phyloP scores from a whole-genome alignment of 75 land plant species.

The Sequoia sempervirens region DNA sequence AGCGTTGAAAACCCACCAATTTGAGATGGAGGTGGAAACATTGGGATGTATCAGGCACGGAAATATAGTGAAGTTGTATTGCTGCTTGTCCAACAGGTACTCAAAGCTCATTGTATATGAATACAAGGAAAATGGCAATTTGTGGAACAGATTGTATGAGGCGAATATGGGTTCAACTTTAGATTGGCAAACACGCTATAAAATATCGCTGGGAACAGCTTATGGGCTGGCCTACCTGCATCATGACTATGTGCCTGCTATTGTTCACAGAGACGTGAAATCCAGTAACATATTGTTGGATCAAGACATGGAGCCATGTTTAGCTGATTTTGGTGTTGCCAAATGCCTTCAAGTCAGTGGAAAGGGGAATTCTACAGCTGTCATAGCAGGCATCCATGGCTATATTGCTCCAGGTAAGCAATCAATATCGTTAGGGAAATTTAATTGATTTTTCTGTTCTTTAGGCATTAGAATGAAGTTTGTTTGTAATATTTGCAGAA shows the following conservation, averaged over 20 bases:
- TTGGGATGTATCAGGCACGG: constrained; percentile 15
- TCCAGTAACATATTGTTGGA: constrained; percentile 2
- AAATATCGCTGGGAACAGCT: constrained; percentile 9
- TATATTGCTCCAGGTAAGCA: constrained; percentile 62
- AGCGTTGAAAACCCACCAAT: not conserved
- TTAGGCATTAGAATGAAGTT: too few species aligned
- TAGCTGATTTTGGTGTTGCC: constrained; percentile 56
- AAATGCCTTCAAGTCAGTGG: constrained; percentile 35
- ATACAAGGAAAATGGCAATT: constrained; percentile 6
- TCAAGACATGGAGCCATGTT: not conserved
- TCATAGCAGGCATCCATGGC: constrained; percentile 55
- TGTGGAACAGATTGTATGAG: constrained; percentile 2
- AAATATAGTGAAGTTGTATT: constrained; percentile 18
- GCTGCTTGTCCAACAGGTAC: constrained; percentile 4
- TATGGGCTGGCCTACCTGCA: constrained; percentile 11
- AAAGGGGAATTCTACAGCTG: constrained; percentile 22
- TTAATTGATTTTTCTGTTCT: not conserved
- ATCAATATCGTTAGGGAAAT: not conserved
- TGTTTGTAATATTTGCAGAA: constrained; percentile 31
- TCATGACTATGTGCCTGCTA: constrained; percentile 6
- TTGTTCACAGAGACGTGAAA: constrained; percentile 14
- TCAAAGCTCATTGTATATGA: constrained; percentile 7
- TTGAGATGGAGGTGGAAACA: constrained; percentile 6
- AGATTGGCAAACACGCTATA: constrained; percentile 9
- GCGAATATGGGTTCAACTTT: not conserved